Evolutionary conservation across 805 yeast genomes (phyloP).

Genomic region (Metschnikowia orientalis): DNA sequence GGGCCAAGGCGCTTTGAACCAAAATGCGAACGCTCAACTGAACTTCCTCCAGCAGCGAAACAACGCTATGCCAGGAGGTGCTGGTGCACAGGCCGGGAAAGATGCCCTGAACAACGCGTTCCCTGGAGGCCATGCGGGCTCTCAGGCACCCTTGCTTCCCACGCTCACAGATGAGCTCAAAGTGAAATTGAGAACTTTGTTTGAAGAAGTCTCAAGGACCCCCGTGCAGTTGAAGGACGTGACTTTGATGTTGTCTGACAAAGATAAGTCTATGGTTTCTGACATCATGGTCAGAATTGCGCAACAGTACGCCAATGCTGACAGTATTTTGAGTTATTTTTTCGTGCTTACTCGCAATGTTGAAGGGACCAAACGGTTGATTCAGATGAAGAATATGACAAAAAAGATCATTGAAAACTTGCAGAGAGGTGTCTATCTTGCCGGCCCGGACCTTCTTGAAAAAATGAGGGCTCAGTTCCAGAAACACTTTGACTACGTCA

Average conservation of each 20-base stretch:
- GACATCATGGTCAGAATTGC: conserved; percentile 51
- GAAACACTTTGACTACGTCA: conserved; percentile 69
- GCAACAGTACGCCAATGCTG: conserved; percentile 63
- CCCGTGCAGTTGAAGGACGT: conserved; percentile 65
- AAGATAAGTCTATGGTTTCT: conserved; percentile 59
- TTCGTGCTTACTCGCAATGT: conserved; percentile 69
- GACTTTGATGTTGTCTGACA: conserved; percentile 54
- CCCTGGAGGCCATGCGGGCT: too few relatives aligned
- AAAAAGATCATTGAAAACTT: conserved; percentile 70
- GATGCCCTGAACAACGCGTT: background rate
- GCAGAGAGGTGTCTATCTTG: conserved; percentile 59
- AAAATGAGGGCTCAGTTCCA: conserved; percentile 69
- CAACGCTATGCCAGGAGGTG: background rate
- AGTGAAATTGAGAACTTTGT: conserved; percentile 54
- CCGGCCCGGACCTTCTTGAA: conserved; percentile 67
- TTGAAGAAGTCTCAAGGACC: conserved; percentile 64
- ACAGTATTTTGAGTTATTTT: conserved; percentile 73
- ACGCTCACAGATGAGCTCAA: conserved; percentile 57
- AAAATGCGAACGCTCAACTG: conserved; percentile 1
- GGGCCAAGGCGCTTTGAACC: conserved; percentile 1
- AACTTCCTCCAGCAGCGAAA: conserved; percentile 2
- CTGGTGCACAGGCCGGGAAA: conserved; percentile 1
- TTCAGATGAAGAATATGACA: conserved; percentile 76
- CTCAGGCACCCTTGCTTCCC: conserved; percentile 23
- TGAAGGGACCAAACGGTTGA: conserved; percentile 69